phyloP scores from a whole-genome alignment of 108 stramenopile species.

The Skeletonema grethae region DNA sequence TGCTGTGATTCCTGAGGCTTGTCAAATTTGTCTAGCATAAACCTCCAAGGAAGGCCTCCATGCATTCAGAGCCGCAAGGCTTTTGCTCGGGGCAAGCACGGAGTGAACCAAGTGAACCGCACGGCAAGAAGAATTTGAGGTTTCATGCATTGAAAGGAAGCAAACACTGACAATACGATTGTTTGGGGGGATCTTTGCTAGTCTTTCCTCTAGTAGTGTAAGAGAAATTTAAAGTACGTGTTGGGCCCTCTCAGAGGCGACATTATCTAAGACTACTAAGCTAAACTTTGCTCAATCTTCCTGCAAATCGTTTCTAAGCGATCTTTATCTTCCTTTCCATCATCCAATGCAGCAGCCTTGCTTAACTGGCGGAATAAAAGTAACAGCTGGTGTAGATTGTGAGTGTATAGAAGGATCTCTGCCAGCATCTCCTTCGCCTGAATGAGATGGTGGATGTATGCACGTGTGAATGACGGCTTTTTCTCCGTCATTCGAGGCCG shows the following conservation, averaged over 20 bases:
- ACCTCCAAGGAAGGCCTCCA: background rate
- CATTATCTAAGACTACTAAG: background rate
- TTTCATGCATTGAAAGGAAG: background rate
- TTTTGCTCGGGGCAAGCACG: too few species aligned
- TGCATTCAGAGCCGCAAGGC: background rate
- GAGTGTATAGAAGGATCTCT: constrained; percentile 78
- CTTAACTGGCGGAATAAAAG: constrained; percentile 40
- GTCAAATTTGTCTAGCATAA: too few species aligned
- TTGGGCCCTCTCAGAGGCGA: too few species aligned
- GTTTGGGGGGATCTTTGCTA: too few species aligned
- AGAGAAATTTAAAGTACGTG: too few species aligned
- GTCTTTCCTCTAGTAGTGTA: too few species aligned
- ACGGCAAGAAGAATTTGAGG: background rate
- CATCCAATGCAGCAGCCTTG: constrained; percentile 26
- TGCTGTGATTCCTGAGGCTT: too few species aligned
- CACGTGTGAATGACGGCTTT: constrained; percentile 47
- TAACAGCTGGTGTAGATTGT: constrained; percentile 82
- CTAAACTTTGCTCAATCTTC: constrained; percentile 16
- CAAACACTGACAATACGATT: background rate
- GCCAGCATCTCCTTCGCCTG: constrained; percentile 82
- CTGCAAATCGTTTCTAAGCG: constrained; percentile 29
- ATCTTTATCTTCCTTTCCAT: background rate
- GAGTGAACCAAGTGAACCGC: too few species aligned
- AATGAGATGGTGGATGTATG: constrained; percentile 85
- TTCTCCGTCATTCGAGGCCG: constrained; percentile 5